Base-by-base conservation (phyloP, 2,329 filamentous ascomycete species). In the Trichoderma semiorbis region DNA sequence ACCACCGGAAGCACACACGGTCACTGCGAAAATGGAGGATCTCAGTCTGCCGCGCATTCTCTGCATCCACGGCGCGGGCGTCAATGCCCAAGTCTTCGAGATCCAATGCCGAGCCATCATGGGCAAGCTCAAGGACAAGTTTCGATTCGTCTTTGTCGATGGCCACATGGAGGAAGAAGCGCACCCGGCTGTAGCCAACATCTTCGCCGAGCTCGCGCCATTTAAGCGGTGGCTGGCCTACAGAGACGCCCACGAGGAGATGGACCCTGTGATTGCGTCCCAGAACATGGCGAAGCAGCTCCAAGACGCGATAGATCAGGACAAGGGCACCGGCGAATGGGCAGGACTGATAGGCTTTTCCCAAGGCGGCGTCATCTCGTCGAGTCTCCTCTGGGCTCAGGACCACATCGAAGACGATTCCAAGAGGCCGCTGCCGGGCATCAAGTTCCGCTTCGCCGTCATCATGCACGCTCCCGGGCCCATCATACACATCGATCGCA, bases 11-110 rank as follows among this genome's bases (percentile, higher is more conserved):
- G 7, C 55, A 30, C 28, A n/a, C 55, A n/a, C 16, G 6, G 28
- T 32, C 11, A 57, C 36, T 24, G n/a, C 34, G 5, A 50, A 34
- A 21, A 70, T 70, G 68, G 47, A 34, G n/a, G 72, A 73, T 14
- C 77, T 78, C 18, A 68, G 75, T 72, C 83, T 86, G 32, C 92
- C 92, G 3, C 90, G 92, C 72, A 89, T 95, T 75, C 90, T 95
- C 75, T 94, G 92, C 81, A 89, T 95, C n/a, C 92, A 95, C 80
- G 92, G 92, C 78, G 92, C 92, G 76, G 92, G 92, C 73, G 89
- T 91, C 74, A 94, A 92, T 77, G 90, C 86, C n/a, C 78, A 85
- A 53, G 88, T 94, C 79, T 94, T 94, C 83, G 83, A 86, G 73
- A 79, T 86, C 12, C 92, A 95, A 82, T 89, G 89, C 75, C 91